A percentile compares a stretch with the other conserved stretches of the same genome.
These are phyloP conservation scores for Fusarium albosuccineum DNA, from an alignment of 2,329 filamentous ascomycete species.

Conservation along the genomic window DNA sequence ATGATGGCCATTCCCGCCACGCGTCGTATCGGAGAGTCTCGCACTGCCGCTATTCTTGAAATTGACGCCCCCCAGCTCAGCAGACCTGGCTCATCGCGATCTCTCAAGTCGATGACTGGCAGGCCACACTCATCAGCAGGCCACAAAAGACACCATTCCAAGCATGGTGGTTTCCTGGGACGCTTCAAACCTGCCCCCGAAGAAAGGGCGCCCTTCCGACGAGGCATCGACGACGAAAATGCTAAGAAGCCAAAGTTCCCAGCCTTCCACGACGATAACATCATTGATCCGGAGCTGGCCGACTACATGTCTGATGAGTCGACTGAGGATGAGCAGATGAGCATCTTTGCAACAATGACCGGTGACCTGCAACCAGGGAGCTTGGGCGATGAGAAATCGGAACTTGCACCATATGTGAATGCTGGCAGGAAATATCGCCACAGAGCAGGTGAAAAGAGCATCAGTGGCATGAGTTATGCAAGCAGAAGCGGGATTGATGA, in stretches of 20 bases:
- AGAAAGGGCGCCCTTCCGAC: constrained; percentile 90
- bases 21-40: constrained; percentile 76
- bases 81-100: constrained; percentile 93
- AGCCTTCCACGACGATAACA: constrained; percentile 98
- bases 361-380: constrained; percentile 74
- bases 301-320: constrained; percentile 97
- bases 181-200: constrained; percentile 79
- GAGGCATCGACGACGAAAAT: constrained; percentile 74
- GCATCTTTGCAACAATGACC: constrained; percentile 83
- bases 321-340: constrained; percentile 92
- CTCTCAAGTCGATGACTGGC: constrained; percentile 79
- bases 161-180: constrained; percentile 81
- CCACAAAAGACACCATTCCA: constrained; percentile 89
- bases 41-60: constrained; percentile 90
- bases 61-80: constrained; percentile 87
- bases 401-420: constrained; percentile 78
- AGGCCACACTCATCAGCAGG: constrained; percentile 80
- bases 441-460: constrained; percentile 81
- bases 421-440: constrained; percentile 80
- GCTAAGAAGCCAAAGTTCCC: constrained; percentile 77
- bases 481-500: constrained; percentile 77
- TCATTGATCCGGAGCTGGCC: constrained; percentile 96
- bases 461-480: constrained; percentile 76
- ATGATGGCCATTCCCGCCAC: constrained; percentile 80
- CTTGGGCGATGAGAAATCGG: constrained; percentile 80